Base-by-base conservation (phyloP, 2,329 filamentous ascomycete genomes). In the Podosphaera aphanis region DNA sequence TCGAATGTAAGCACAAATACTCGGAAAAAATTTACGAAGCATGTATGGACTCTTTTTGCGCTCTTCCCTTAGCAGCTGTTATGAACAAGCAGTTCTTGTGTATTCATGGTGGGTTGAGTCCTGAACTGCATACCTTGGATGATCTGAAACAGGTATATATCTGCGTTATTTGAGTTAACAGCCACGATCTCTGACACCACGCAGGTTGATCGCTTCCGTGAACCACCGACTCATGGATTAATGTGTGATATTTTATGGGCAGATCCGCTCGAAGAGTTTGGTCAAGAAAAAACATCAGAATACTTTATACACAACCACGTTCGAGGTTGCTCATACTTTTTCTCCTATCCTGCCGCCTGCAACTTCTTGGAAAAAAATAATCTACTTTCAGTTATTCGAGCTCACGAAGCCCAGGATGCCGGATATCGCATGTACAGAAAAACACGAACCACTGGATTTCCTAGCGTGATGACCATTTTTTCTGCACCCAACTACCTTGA, bases 1-100 rank as follows among this genome's bases (percentile, higher is more conserved):
- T 98, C 48, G 90, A 98, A 64, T 98, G 90, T 72, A 94, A 93
- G 68, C 90, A 98, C 74, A 98, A 98, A 64, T 98, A 98, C 66
- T 93, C 84, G 29, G 90, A 95, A 66, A 74, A 74, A 52, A 74
- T 98, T 49, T 98, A 98, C 62, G 88, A 98, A 59, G 88, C 90
- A 47, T 95, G 90, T 66, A 93, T 94, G 76, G 88, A 98, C 53
- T 92, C 90, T 0, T 98, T 98, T 71, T 98, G 90, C 66, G 73
- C 80, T 52, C 68, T 98, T 51, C 90, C 90, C 25, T 69, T 98
- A 55, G 90, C 90, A 47, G 90, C 90, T 23, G 79, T 98, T 54
- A 98, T 98, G 90, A 98, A 98, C 74, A 98, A 98, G 70, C 90
- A 98, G 63, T 98, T 98, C 64, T 68, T 98, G 54, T 98, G 90